Conservation (phyloP, 164 flowering plant genomes). For the Nymphaea colorata region DNA sequence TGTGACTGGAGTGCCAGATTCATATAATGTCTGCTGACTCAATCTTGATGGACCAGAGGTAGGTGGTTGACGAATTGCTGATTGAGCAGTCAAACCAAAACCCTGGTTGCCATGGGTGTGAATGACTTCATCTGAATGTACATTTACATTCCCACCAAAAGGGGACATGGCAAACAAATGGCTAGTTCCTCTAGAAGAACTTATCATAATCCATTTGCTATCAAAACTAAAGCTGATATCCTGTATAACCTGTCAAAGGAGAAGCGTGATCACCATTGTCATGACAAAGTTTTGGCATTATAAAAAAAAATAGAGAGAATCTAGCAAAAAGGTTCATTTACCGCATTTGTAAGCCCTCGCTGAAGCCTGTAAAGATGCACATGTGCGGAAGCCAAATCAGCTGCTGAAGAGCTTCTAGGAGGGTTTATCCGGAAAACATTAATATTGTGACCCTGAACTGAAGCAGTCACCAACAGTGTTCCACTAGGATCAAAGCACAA, state of each 20-base stretch:
- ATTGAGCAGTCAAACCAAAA: conserved; percentile 11
- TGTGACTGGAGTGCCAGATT: conserved; percentile 46
- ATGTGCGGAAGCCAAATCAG: conserved; percentile 27
- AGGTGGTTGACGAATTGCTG: conserved; percentile 25
- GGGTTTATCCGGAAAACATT: conserved; percentile 50
- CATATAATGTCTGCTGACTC: conserved; percentile 23
- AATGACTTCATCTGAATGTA: conserved; percentile 21
- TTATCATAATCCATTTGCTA: conserved; percentile 69
- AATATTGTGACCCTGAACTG: conserved; percentile 76
- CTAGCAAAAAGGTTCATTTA: conserved; percentile 15
- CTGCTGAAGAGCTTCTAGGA: conserved; percentile 24
- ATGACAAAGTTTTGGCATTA: background rate
- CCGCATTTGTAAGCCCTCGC: conserved; percentile 82
- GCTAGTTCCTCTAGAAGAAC: conserved; percentile 82
- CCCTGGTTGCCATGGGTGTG: conserved; percentile 13
- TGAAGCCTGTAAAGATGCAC: conserved; percentile 73
- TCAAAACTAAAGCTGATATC: conserved; percentile 79
- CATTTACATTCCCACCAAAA: conserved; percentile 27
- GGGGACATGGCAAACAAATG: conserved; percentile 72
- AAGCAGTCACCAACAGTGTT: conserved; percentile 66
- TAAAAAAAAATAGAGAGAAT: background rate
- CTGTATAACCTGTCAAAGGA: conserved; percentile 50
- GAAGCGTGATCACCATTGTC: background rate
- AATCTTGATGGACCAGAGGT: conserved; percentile 19
- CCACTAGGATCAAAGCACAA: conserved; percentile 87